Evolutionary conservation across 345 rosid species (phyloP), one percentile per base, ranked within the genome.

Genomic region (Limnanthes douglasii): DNA sequence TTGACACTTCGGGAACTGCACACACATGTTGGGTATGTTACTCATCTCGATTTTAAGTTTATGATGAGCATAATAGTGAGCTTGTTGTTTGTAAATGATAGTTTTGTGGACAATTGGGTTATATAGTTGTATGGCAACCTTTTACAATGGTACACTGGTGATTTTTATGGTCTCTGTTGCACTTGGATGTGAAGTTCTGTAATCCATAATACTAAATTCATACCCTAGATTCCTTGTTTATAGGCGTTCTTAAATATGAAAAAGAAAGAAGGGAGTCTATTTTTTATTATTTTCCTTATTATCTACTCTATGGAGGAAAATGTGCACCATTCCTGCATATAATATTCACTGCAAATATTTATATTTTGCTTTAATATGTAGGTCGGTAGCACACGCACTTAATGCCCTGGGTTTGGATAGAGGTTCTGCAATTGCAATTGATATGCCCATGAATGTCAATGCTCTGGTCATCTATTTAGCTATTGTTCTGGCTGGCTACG

Each of bases 391-490:
- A 21, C 49, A 72, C 48, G 94, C 86, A 33, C 69, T 90, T 29
- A 46, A 52, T 52, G 54, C 72, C 17, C 59, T 84, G 51, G 64
- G 70, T 48, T 67, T 80, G 70, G 75, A 61, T 24, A 46, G 45
- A 57, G 95, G 84, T 54, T 84, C 95, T 26, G 78, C 95, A 16
- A 68, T 84, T 30, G 98, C 95, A 4, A 67, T 90, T 29, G 82
- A 79, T 61, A 84, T 90, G 98, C 95, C 98, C 3, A 84, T 84
- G 95, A 70, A 70, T 54, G 86, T 70, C 37, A 55, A 75, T 53
- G 66, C 95, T 43, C 95, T 90, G 56, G 41, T 84, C 60, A 72
- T 84, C 50, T 90, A 84, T 69, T 72, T 90, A 22, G 98, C 98
- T 17, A 70, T 84, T 56, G 75, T 84, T 45, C 63, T 90, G 54